Evolutionary conservation across 371 early-diverging fungal genomes (phyloP), one percentile per base, ranked within the genome.

Genomic region (Entomophthora muscae): DNA sequence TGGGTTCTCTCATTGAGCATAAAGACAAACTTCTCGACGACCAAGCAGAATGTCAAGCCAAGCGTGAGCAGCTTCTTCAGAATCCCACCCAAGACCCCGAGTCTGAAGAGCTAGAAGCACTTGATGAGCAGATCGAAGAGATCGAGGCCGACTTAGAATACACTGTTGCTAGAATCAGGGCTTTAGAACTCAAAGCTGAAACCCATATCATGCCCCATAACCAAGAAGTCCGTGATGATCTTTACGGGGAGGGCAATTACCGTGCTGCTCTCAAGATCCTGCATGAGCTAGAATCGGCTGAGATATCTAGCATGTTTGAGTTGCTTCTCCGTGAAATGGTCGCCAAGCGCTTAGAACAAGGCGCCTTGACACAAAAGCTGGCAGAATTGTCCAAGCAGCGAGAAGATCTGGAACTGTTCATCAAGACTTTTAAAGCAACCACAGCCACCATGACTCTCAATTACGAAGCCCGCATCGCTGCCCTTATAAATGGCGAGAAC

Each of bases 251-350:
- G 54, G 31, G 52, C 23, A 51, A 63, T 27, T 63, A 63, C 31
- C 22, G 52, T 5, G 53, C 53, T 32, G 63, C 63, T 1, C 31
- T 63, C 28, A 63, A 63, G 32, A 29, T 63, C 28, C 29, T 63
- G n/a, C 30, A 51, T 23, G 63, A 63, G 31, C 31, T 63, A 10
- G 63, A 63, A n/a, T 24, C n/a, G 31, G 30, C 29, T 55, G 63
- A 63, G 31, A 63, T 23, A 23, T 17, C 24, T 24, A 54, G 63
- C 28, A 63, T 63, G 63, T 22, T 63, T 1, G 63, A 63, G 31
- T 23, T 63, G 1, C 5, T 63, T 13, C 63, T 63, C 29, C 52
- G 27, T 23, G 63, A 63, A 23, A 21, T 63, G 22, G 63, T 63
- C 1, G 27, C 55, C 1, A 26, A 53, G 30, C 26, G 30, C 17